Conservation (phyloP, 495 filamentous ascomycete genomes). For the Ramalina intermedia region DNA sequence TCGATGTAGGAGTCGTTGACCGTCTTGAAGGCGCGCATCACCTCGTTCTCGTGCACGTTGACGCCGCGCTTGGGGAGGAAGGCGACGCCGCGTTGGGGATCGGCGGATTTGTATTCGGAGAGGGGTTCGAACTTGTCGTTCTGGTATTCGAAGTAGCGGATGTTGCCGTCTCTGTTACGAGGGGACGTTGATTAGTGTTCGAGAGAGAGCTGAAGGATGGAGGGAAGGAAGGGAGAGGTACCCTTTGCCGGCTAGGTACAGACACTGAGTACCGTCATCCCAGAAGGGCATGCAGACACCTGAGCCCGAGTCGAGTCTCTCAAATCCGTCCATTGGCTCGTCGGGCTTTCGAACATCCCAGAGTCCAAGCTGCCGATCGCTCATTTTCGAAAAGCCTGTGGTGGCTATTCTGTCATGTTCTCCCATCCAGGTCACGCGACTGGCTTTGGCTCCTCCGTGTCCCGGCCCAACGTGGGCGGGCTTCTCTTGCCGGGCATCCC, state of each 20-base stretch:
- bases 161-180: slow-evolving; percentile 72
- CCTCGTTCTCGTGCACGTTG: slow-evolving; percentile 91
- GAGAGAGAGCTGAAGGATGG: background rate
- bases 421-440: slow-evolving; percentile 88
- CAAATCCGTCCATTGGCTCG: slow-evolving; percentile 79
- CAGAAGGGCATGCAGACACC: slow-evolving; percentile 99
- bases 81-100: slow-evolving; percentile 87
- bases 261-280: slow-evolving; percentile 86
- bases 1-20: slow-evolving; percentile 90
- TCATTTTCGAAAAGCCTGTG: slow-evolving; percentile 96
- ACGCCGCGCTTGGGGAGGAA: slow-evolving; percentile 93
- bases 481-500: slow-evolving; percentile 89
- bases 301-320: slow-evolving; percentile 79
- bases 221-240: slow-evolving; percentile 28
- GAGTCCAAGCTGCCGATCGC: slow-evolving; percentile 84
- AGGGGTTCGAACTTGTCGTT: slow-evolving; percentile 96
- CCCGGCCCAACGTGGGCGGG: slow-evolving; percentile 73
- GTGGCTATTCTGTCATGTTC: slow-evolving; percentile 90
- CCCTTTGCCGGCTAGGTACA: slow-evolving; percentile 95
- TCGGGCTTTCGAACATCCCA: slow-evolving; percentile 77
- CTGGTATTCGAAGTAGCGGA: slow-evolving; percentile 93
- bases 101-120: slow-evolving; percentile 86
- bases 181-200: background rate
- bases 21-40: slow-evolving; percentile 92
- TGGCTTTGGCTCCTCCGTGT: slow-evolving; percentile 91